phyloP scores from a whole-genome alignment of 2,329 filamentous ascomycete species.

The Nigrospora oryzae region DNA sequence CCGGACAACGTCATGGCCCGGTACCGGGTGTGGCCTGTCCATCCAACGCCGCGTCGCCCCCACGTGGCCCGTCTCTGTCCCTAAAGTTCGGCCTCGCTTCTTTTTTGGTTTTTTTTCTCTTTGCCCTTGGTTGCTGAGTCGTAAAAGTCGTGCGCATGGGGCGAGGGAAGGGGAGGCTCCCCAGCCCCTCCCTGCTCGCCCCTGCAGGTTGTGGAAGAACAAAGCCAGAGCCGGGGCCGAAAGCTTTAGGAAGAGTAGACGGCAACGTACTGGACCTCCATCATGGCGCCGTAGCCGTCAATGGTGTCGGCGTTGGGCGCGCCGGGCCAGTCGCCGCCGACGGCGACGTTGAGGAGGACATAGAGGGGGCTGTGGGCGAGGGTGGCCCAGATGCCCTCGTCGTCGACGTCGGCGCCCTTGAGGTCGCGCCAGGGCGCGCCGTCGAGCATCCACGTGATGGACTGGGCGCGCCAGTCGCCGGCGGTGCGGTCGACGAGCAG shows the following conservation, averaged over 20 bases:
- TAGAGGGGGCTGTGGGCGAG: constrained; percentile 33
- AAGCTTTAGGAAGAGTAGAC: constrained; percentile 13
- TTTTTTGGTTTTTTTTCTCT: too few species aligned
- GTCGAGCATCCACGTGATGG: constrained; percentile 40
- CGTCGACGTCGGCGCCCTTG: constrained; percentile 29
- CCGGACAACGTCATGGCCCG: too few species aligned
- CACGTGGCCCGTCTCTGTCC: too few species aligned
- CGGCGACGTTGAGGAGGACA: constrained; percentile 39
- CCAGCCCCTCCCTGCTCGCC: too few species aligned
- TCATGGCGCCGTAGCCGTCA: constrained; percentile 36
- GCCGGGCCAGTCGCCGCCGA: constrained; percentile 34
- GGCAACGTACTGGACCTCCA: constrained; percentile 44
- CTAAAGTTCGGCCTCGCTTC: too few species aligned
- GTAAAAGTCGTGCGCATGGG: too few species aligned
- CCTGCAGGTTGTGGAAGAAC: too few species aligned
- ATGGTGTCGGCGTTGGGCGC: constrained; percentile 34
- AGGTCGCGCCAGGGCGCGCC: constrained; percentile 33
- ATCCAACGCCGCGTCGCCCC: too few species aligned
- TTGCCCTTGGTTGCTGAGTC: too few species aligned
- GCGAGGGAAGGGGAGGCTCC: not conserved
- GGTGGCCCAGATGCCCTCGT: constrained; percentile 32
- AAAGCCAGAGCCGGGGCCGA: too few species aligned
- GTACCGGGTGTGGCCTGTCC: too few species aligned
- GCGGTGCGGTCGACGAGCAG: constrained; percentile 36
- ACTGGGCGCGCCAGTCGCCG: constrained; percentile 33